Conservation (phyloP, 2,329 filamentous ascomycete species). For the Aureobasidium zeae region DNA sequence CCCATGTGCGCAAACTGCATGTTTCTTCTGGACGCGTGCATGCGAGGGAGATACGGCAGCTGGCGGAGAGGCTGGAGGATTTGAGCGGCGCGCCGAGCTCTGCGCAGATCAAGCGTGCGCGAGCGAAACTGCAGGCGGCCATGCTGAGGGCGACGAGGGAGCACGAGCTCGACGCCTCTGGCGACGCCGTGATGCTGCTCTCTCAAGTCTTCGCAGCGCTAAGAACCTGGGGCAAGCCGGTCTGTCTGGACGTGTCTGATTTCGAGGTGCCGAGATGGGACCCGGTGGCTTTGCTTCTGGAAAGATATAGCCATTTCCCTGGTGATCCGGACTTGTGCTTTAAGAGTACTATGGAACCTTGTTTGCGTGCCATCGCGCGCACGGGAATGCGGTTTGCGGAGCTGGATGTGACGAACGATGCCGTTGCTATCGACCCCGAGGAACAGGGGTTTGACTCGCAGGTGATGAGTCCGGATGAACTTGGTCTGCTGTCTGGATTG, state of each 20-base stretch:
- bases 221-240: background rate
- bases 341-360: slow-evolving; percentile 7
- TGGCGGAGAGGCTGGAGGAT: slow-evolving; percentile 4
- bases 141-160: slow-evolving; percentile 7
- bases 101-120: slow-evolving; percentile 3
- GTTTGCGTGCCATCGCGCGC: slow-evolving; percentile 2
- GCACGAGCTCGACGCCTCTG: background rate
- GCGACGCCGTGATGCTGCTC: background rate
- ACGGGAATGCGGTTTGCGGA: slow-evolving; percentile 1
- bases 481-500: background rate
- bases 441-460: background rate
- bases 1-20: background rate
- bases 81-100: background rate
- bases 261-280: slow-evolving; percentile 3
- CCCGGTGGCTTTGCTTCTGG: background rate
- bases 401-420: background rate
- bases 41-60: background rate
- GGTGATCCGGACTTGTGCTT: slow-evolving; percentile 8
- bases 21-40: slow-evolving; percentile 4
- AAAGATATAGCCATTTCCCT: background rate
- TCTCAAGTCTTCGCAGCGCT: background rate
- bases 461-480: background rate
- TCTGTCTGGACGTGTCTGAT: slow-evolving; percentile 5
- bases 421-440: background rate
- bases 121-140: slow-evolving; percentile 3